Conservation (phyloP, 208 protist genomes). For the Acanthamoeba triangularis region DNA sequence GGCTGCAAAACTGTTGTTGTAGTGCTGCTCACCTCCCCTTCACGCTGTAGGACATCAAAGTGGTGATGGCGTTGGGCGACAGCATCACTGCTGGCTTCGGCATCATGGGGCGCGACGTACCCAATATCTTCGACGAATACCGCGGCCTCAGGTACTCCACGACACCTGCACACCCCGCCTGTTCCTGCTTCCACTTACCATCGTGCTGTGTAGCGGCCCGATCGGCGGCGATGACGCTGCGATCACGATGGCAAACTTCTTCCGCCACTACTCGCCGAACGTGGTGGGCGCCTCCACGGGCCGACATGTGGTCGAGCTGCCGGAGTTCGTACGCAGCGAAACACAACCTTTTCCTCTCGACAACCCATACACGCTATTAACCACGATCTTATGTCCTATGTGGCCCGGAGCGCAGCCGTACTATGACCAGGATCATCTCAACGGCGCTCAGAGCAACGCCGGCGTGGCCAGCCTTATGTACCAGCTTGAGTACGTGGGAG, state of each 20-base stretch:
- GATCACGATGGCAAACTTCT: neutral
- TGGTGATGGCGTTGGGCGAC: slow-evolving; percentile 63
- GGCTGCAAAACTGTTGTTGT: no score
- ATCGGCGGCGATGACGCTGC: slow-evolving; percentile 4
- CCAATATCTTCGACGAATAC: neutral
- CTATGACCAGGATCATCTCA: no score
- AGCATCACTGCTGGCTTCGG: slow-evolving; percentile 45
- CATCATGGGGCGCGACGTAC: neutral
- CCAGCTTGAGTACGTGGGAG: no score
- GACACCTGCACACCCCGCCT: no score
- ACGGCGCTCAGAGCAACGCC: no score
- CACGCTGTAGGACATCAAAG: slow-evolving; percentile 3
- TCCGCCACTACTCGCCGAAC: neutral
- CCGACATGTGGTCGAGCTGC: neutral
- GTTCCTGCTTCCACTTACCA: neutral
- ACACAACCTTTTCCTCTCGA: neutral
- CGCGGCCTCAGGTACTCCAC: neutral
- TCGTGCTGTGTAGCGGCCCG: neutral
- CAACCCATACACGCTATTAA: neutral
- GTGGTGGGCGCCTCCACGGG: slow-evolving; percentile 27
- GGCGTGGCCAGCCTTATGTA: no score
- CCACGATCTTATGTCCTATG: no score
- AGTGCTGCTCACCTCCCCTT: neutral
- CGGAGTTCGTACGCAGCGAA: neutral
- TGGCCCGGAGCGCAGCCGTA: no score